phyloP scores from a whole-genome alignment of 441 rosid genomes.

The Erodium moschatum region DNA sequence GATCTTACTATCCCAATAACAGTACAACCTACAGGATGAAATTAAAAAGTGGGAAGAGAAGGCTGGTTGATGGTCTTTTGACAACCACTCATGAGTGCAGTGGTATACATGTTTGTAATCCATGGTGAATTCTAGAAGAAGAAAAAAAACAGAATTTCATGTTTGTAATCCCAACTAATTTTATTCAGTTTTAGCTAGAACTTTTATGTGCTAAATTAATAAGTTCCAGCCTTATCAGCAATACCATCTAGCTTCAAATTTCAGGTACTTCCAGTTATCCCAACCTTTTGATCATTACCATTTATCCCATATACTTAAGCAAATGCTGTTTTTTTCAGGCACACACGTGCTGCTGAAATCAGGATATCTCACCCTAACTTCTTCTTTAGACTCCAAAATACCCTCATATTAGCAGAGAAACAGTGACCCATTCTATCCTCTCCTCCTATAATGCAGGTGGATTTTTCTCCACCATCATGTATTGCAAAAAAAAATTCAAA shows the following conservation, averaged over 20 bases:
- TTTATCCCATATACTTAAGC: not conserved
- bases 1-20: no score
- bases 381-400: not conserved
- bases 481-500: not conserved
- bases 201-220: constrained; percentile 1
- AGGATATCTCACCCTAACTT: not conserved
- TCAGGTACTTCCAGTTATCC: no score
- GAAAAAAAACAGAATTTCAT: not conserved
- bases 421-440: not conserved
- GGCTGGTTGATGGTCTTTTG: no score
- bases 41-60: no score
- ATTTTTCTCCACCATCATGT: not conserved
- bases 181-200: not conserved
- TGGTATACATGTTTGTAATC: no score
- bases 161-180: not conserved
- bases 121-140: no score
- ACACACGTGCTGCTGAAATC: not conserved
- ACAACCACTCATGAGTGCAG: no score
- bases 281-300: not conserved
- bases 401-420: not conserved
- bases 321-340: not conserved
- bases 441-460: not conserved
- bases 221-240: not conserved
- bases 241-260: not conserved
- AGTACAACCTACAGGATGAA: no score